Percentiles rank a stretch among this genome's conserved stretches.
Conservation (phyloP, 495 filamentous ascomycete species). For the Aspergillus asperescens region DNA sequence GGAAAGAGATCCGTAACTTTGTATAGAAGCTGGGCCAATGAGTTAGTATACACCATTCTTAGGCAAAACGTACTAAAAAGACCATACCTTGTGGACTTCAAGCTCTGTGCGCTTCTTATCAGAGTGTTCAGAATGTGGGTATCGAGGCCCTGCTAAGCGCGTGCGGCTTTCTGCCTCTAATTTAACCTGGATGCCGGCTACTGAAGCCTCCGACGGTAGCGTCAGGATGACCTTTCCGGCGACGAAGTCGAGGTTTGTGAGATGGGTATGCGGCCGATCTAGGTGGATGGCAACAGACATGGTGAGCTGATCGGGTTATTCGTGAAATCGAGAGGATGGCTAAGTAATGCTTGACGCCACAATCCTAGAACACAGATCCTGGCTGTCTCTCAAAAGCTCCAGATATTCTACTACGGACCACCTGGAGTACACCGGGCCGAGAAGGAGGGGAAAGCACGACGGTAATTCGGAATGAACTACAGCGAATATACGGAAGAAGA, state of each 20-base stretch:
- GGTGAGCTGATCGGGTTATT: conserved; percentile 17
- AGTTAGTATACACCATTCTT: not conserved
- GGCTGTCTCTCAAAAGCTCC: not conserved
- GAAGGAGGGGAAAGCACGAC: not conserved
- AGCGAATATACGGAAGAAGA: conserved; percentile 7
- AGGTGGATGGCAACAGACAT: conserved; percentile 79
- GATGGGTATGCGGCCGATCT: conserved; percentile 67
- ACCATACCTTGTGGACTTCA: conserved; percentile 71
- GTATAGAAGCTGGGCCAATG: conserved; percentile 55
- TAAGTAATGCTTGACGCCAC: not conserved
- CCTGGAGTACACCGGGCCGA: not conserved
- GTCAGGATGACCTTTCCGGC: conserved; percentile 62
- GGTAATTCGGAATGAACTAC: conserved; percentile 5
- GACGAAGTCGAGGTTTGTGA: conserved; percentile 85
- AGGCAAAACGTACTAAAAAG: not conserved
- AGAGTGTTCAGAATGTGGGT: conserved; percentile 55
- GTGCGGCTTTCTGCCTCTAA: conserved; percentile 85
- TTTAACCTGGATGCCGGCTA: conserved; percentile 83
- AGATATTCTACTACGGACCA: conserved; percentile 1
- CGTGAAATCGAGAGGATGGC: not conserved
- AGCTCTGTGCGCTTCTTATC: conserved; percentile 56
- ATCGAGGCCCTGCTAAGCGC: conserved; percentile 47
- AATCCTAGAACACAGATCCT: not conserved
- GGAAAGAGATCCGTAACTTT: conserved; percentile 61
- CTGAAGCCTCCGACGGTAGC: conserved; percentile 56